These are phyloP conservation scores for Seiridium cupressi DNA, from an alignment of 2,329 filamentous ascomycete genomes.

Conservation along the genomic window DNA sequence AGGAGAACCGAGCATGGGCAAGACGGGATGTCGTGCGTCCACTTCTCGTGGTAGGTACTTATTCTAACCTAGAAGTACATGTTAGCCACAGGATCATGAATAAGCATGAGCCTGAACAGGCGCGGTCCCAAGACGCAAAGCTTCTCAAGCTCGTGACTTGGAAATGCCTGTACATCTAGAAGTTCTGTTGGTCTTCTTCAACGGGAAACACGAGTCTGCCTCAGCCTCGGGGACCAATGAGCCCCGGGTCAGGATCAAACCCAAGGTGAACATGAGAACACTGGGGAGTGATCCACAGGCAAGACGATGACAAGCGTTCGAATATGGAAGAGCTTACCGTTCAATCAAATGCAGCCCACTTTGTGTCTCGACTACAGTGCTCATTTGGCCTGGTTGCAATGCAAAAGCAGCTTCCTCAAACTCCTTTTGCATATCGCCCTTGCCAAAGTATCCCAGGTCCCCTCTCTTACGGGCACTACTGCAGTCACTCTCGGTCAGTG, in stretches of 20 bases:
- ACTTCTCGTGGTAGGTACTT: background rate
- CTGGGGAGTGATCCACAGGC: background rate
- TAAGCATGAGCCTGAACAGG: background rate
- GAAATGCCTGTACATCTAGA: too few species aligned
- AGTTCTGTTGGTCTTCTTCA: too few species aligned
- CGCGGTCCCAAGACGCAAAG: background rate
- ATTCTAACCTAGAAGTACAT: conserved; percentile 3
- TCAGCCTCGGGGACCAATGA: too few species aligned
- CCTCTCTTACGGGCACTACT: conserved; percentile 92
- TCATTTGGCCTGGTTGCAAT: conserved; percentile 84
- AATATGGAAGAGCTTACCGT: conserved; percentile 32
- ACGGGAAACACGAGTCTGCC: too few species aligned
- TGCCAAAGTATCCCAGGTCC: conserved; percentile 92
- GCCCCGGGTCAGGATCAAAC: too few species aligned
- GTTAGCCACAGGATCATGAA: background rate
- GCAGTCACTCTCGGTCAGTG: conserved; percentile 88
- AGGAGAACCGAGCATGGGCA: background rate
- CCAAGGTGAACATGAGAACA: background rate
- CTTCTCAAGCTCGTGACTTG: too few species aligned
- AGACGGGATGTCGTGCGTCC: background rate
- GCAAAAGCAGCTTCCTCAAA: conserved; percentile 95
- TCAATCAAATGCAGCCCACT: conserved; percentile 96
- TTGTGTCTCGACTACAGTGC: conserved; percentile 83
- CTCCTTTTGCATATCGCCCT: conserved; percentile 96
- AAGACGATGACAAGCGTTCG: background rate